phyloP scores from a whole-genome alignment of 2,329 filamentous ascomycete genomes.

The Metarhizium brunneum region DNA sequence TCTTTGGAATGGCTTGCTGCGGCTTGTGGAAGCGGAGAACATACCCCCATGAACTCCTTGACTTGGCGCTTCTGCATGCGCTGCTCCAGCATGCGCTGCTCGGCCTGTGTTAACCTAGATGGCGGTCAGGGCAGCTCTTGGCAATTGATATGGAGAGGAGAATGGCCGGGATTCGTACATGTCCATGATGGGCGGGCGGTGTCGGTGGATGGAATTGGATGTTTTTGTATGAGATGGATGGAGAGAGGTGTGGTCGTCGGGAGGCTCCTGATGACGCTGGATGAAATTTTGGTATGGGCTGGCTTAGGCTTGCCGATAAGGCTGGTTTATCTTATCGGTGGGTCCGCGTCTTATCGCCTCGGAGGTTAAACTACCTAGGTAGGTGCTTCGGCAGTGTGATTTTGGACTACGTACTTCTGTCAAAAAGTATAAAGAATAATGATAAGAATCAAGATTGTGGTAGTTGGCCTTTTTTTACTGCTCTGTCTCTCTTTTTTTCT shows the following conservation, averaged over 20 bases:
- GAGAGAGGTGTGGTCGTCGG: background rate
- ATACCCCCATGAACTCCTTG: slow-evolving; percentile 96
- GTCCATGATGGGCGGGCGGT: slow-evolving; percentile 8
- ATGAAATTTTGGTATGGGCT: slow-evolving; percentile 19
- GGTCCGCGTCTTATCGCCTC: slow-evolving; percentile 18
- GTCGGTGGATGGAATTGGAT: background rate
- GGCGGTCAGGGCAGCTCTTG: background rate
- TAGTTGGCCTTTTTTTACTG: too few relatives aligned
- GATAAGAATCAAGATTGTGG: too few relatives aligned
- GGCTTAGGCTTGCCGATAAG: slow-evolving; percentile 3
- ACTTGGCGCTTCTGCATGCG: slow-evolving; percentile 98
- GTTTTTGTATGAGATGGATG: slow-evolving; percentile 3
- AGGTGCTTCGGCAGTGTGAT: too few relatives aligned
- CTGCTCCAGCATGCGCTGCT: slow-evolving; percentile 87
- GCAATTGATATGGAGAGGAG: background rate
- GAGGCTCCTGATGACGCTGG: slow-evolving; percentile 6
- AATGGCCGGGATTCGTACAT: slow-evolving; percentile 4
- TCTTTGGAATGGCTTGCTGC: background rate
- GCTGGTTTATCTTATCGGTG: slow-evolving; percentile 16
- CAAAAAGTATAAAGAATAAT: too few relatives aligned
- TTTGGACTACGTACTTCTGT: too few relatives aligned
- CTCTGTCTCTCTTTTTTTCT: too few relatives aligned
- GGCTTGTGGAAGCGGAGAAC: slow-evolving; percentile 25
- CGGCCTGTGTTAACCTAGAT: slow-evolving; percentile 56
- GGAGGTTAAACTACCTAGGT: too few relatives aligned